Base-by-base conservation (phyloP, 1,139 yeast species). In the Suhomyces wounanorum region DNA sequence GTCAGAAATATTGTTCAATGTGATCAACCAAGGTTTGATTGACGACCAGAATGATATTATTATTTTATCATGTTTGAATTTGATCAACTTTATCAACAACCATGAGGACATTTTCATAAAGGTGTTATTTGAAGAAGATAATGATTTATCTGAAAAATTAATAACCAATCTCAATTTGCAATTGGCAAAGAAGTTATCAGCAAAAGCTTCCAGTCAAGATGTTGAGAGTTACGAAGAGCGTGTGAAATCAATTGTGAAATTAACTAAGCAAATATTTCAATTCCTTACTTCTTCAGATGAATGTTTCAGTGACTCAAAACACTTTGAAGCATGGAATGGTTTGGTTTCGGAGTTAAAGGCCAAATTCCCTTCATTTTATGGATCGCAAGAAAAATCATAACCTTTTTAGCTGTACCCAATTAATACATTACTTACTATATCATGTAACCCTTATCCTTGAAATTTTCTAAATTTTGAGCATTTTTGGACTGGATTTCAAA, bases 181-280 rank as follows among this genome's bases (percentile, higher is more conserved):
- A 46, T 62, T 71, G 54, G 64, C 59, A 46, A 73, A 70, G 53
- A 76, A 76, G 49, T 60, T 75, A 17, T 68, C 76, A 18, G 62
- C 69, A 14, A 77, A 76, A 52, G 78, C 81, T 4, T 73, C 77
- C 14, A 63, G 76, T 3, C 81, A 77, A 58, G 81, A 76, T 49
- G 55, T 67, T 3, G 78, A 73, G 53, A 63, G 66, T 30, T 65
- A 58, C 45, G 72, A 72, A 46, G 76, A 72, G 47, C 63, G 69
- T 17, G 54, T 69, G 40, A 67, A 67, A 50, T 63, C 70, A 7
- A 61, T 71, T 30, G 60, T 69, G 7, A 60, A 57, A 25, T 63
- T 73, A 49, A 59, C 64, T 25, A 66, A 63, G 31, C 45, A 26
- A 25, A 26, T 51, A 2, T 38, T 36, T 30, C 38, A 40, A 11